phyloP scores from a whole-genome alignment of 2,329 filamentous ascomycete genomes.

The Volutella citrinella region DNA sequence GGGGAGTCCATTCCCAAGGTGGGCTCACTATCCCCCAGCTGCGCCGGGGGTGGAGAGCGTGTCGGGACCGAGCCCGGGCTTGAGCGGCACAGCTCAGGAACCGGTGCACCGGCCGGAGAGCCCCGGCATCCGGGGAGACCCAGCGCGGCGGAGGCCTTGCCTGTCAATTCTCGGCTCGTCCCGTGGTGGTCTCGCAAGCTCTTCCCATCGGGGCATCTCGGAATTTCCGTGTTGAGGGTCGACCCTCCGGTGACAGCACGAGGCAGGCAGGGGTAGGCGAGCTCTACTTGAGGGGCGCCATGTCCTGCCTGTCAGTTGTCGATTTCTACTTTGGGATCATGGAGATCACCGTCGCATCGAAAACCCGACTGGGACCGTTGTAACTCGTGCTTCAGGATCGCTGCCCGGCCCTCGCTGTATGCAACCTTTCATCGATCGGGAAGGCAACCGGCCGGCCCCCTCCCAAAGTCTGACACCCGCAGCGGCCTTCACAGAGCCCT shows the following conservation, averaged over 20 bases:
- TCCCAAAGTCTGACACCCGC: too few species aligned
- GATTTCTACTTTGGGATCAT: conserved; percentile 7
- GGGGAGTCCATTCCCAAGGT: too few species aligned
- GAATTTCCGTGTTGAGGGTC: conserved; percentile 12
- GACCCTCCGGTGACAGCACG: conserved; percentile 12
- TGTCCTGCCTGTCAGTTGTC: conserved; percentile 13
- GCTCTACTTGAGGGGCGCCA: too few species aligned
- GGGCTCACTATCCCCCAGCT: too few species aligned
- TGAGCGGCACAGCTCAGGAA: conserved; percentile 12
- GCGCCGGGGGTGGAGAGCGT: conserved; percentile 2
- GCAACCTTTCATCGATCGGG: conserved; percentile 17
- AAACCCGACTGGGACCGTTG: too few species aligned
- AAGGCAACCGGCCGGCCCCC: neutral
- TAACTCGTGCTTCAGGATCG: too few species aligned
- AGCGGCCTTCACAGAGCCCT: too few species aligned
- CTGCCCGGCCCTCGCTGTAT: too few species aligned
- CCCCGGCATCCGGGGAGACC: conserved; percentile 17
- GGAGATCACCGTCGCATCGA: too few species aligned
- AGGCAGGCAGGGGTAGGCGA: conserved; percentile 9
- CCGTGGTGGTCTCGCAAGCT: conserved; percentile 24
- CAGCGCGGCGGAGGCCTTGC: conserved; percentile 14
- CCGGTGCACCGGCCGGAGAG: conserved; percentile 15
- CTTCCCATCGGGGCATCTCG: conserved; percentile 13
- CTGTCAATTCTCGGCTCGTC: conserved; percentile 24
- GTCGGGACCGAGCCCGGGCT: conserved; percentile 8